Conservation (phyloP, 495 filamentous ascomycete genomes). For the Podospora pseudocomata region DNA sequence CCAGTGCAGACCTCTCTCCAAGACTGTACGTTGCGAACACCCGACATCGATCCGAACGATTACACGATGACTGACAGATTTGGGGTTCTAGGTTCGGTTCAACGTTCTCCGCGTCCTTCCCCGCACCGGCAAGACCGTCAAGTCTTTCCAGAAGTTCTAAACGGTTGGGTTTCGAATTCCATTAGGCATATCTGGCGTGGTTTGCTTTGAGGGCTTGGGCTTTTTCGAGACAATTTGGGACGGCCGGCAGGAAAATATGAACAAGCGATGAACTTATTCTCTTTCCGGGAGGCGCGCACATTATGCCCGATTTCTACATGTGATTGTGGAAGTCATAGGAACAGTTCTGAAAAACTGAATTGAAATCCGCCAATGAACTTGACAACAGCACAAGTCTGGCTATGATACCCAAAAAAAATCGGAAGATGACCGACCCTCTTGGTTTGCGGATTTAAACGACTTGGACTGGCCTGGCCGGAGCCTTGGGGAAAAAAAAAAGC, state of each 20-base stretch:
- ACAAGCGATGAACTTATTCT: constrained; percentile 31
- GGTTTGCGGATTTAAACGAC: not conserved
- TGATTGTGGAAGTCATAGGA: constrained; percentile 38
- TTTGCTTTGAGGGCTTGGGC: constrained; percentile 48
- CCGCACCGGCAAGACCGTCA: constrained; percentile 92
- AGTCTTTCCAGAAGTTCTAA: constrained; percentile 98
- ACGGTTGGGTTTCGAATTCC: constrained; percentile 30
- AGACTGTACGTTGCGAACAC: constrained; percentile 72
- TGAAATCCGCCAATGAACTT: constrained; percentile 37
- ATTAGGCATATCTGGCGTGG: constrained; percentile 53
- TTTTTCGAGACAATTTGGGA: constrained; percentile 44
- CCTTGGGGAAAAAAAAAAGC: not conserved
- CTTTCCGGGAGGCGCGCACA: constrained; percentile 26
- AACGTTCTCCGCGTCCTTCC: constrained; percentile 97
- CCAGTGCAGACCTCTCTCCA: constrained; percentile 96
- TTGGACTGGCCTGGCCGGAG: not conserved
- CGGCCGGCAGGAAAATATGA: constrained; percentile 40
- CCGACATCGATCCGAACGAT: not conserved
- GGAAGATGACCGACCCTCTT: not conserved
- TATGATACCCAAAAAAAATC: constrained; percentile 21
- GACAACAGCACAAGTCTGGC: constrained; percentile 19
- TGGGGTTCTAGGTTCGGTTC: constrained; percentile 76
- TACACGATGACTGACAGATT: constrained; percentile 16
- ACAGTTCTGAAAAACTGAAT: constrained; percentile 42
- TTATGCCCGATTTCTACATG: constrained; percentile 12